Percentiles rank a stretch among this genome's conserved stretches.
Evolutionary conservation across 1,284 basidiomycete species (phyloP).

Genomic region (Peniophora sp.): DNA sequence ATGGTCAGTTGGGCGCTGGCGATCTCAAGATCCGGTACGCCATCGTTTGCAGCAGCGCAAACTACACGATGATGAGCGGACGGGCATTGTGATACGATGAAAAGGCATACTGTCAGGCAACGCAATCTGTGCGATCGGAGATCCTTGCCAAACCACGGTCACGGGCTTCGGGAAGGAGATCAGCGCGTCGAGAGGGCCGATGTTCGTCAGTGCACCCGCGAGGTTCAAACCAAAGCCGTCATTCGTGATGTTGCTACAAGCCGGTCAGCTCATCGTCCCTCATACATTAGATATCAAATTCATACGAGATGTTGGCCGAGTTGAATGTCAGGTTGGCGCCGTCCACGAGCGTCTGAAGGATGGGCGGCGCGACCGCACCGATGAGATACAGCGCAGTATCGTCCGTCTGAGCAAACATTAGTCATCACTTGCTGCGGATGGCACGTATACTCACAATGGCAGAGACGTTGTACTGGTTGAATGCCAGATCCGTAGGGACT

Average conservation of each 20-base stretch:
- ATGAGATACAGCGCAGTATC: conserved; percentile 60
- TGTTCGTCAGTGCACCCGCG: conserved; percentile 48
- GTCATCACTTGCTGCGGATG: conserved; percentile 1
- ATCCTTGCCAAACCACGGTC: conserved; percentile 56
- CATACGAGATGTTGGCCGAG: conserved; percentile 56
- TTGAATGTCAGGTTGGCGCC: conserved; percentile 48
- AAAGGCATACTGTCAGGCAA: conserved; percentile 45
- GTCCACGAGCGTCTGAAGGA: conserved; percentile 64
- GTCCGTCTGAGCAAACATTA: conserved; percentile 40
- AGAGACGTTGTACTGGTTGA: conserved; percentile 55
- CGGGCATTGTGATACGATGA: neutral
- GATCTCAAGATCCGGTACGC: conserved; percentile 53
- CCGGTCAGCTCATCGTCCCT: neutral
- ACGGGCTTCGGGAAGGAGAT: conserved; percentile 57
- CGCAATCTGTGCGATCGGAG: conserved; percentile 58
- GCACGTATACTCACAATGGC: conserved; percentile 34
- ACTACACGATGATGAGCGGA: conserved; percentile 26
- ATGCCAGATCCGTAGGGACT: conserved; percentile 55
- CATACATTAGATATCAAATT: conserved; percentile 8
- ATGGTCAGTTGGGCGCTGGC: conserved; percentile 47
- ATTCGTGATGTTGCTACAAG: conserved; percentile 41
- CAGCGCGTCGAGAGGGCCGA: conserved; percentile 58
- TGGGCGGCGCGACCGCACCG: conserved; percentile 57
- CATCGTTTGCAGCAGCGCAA: conserved; percentile 62
- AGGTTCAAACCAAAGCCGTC: conserved; percentile 55